Percentiles rank a stretch among this genome's conserved stretches.
These are phyloP conservation scores for Entomophthora muscae DNA, from an alignment of 371 early-diverging fungal species.

Conservation along the genomic window DNA sequence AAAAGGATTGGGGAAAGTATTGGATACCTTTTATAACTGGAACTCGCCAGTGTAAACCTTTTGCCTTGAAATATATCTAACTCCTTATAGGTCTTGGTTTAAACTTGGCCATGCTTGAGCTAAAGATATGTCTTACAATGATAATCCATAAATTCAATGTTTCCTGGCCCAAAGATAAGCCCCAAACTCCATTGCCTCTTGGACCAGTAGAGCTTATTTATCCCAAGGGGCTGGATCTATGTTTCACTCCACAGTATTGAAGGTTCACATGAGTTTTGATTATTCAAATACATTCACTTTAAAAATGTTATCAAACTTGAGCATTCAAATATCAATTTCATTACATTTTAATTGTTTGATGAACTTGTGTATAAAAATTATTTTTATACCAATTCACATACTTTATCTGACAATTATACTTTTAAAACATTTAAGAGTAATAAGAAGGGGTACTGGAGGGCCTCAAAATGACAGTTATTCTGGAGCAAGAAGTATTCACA, in stretches of 20 bases:
- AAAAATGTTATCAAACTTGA: too few species aligned
- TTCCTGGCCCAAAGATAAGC: neutral
- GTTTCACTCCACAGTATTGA: neutral
- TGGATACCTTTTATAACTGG: slow-evolving; percentile 3
- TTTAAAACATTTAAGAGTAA: too few species aligned
- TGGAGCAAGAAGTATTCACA: too few species aligned
- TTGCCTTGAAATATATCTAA: neutral
- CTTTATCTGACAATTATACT: too few species aligned
- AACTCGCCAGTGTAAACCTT: neutral
- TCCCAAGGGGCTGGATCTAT: neutral
- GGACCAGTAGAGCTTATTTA: neutral
- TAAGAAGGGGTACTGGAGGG: too few species aligned
- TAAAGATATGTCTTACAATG: neutral
- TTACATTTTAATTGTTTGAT: too few species aligned
- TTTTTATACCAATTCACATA: too few species aligned
- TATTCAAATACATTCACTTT: too few species aligned
- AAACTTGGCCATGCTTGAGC: slow-evolving; percentile 2
- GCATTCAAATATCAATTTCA: too few species aligned
- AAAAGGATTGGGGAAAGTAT: neutral
- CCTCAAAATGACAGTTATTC: too few species aligned
- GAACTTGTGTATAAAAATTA: too few species aligned
- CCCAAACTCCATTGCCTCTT: neutral
- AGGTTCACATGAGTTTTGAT: too few species aligned
- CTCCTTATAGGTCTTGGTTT: slow-evolving; percentile 4
- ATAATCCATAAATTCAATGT: slow-evolving; percentile 2